Evolutionary conservation across 1,284 basidiomycete genomes (phyloP).

Genomic region (Cutaneotrichosporon mucoides): DNA sequence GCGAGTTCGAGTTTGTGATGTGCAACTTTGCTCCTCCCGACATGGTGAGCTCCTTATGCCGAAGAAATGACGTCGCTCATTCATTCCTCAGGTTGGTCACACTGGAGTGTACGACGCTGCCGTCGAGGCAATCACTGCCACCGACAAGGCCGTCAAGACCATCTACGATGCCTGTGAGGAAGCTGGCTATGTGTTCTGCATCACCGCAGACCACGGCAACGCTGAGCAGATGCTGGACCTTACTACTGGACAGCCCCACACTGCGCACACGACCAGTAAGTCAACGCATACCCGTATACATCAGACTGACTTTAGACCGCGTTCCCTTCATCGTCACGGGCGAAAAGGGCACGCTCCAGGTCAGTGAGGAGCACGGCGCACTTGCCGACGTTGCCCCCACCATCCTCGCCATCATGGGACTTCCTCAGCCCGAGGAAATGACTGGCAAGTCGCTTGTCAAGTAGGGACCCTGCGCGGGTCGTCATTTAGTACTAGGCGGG

Average conservation of each 20-base stretch:
- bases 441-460: conserved; percentile 18
- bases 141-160: conserved; percentile 78
- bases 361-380: conserved; percentile 59
- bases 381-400: conserved; percentile 86
- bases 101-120: conserved; percentile 85
- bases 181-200: conserved; percentile 74
- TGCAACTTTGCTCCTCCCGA: conserved; percentile 94
- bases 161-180: conserved; percentile 77
- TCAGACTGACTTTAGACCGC: conserved; percentile 61
- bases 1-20: conserved; percentile 81
- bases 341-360: conserved; percentile 56
- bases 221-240: conserved; percentile 77
- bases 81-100: conserved; percentile 64
- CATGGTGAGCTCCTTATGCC: conserved; percentile 59
- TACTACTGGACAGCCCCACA: conserved; percentile 73
- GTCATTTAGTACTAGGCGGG: neutral
- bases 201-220: conserved; percentile 91
- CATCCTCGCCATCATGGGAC: conserved; percentile 66
- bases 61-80: neutral
- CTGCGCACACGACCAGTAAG: conserved; percentile 50
- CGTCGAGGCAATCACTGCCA: conserved; percentile 73
- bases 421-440: conserved; percentile 37
- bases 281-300: no score
- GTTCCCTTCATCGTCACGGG: conserved; percentile 75
- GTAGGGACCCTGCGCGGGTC: neutral